Base-by-base conservation (phyloP, 2,329 filamentous ascomycete species). In the Cladosporium sp. region DNA sequence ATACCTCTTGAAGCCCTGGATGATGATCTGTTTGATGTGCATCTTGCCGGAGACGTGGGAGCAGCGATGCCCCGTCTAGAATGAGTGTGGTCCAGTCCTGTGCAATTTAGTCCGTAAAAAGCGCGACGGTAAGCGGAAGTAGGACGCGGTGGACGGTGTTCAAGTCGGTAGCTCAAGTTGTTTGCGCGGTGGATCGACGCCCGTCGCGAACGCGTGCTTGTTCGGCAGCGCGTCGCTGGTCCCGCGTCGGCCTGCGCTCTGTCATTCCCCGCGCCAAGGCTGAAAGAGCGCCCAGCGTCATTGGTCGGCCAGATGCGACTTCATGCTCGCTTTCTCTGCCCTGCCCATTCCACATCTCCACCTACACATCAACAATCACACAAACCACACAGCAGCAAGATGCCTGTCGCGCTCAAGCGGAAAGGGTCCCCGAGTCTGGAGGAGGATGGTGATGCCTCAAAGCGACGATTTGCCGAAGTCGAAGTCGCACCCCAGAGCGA, bases 11-110 rank as follows among this genome's bases (percentile, higher is more conserved):
- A 98, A 98, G 83, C 93, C 93, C 73, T 98, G 93, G 69, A 98
- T 97, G 72, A 96, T 97, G 72, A 97, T 96, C 77, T 98, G 93
- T 74, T 98, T 98, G 81, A 98, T 96, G 77, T 95, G 93, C 91
- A 96, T 95, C 38, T 42, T 59, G 43, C 14, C 16, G 28, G 41
- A 52, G 50, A 28, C 4, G 14, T 11, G 35, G 32, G 46, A 50
- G 46, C 46, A 38, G 43, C n/a, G 46, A 19, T 19, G 40, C 46
- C 34, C 46, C 38, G n/a, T 14, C 13, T 18, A 43, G 18, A 9
- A 11, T 9, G 8, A 28, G 31, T 50, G 46, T 43, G 11, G 13
- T 10, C 46, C 46, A 50, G 46, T 50, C 37, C 31, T 18, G 16
- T 3, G 16, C 16, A 13, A 46, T 3, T 41, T 2, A 41, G 38